Percentiles rank a stretch among this genome's conserved stretches.
These are phyloP conservation scores for Leccinum pachyderme DNA, from an alignment of 1,284 basidiomycete species.

Conservation along the genomic window DNA sequence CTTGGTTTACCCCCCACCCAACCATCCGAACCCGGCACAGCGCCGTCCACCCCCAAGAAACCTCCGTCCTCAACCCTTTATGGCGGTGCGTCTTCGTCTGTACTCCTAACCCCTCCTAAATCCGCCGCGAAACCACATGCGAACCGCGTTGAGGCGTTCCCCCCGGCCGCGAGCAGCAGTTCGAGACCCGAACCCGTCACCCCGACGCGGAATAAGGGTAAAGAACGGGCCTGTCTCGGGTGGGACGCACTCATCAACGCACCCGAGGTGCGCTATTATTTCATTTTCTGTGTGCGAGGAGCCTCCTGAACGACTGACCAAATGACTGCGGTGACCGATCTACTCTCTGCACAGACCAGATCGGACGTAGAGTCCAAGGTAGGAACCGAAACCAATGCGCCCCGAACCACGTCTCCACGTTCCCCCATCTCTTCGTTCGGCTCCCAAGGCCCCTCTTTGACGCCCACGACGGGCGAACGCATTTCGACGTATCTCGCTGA, in stretches of 20 bases:
- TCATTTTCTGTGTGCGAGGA: not conserved
- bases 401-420: not conserved
- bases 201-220: slow-evolving; percentile 27
- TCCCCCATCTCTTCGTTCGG: not conserved
- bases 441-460: not conserved
- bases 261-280: slow-evolving; percentile 6
- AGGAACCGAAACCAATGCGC: not conserved
- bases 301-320: not conserved
- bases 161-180: not conserved
- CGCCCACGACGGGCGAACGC: slow-evolving; percentile 17
- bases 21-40: not conserved
- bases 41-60: not conserved
- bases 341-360: not conserved
- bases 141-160: not conserved
- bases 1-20: slow-evolving; percentile 14
- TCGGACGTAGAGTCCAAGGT: not conserved
- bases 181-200: slow-evolving; percentile 12
- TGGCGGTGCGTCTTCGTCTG: not conserved
- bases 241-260: slow-evolving; percentile 2
- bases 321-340: not conserved
- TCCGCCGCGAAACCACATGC: not conserved
- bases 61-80: not conserved
- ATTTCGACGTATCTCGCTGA: slow-evolving; percentile 10
- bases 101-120: slow-evolving; percentile 23
- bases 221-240: slow-evolving; percentile 10